Conservation (phyloP, 1,139 yeast species). For the Yamadazyma pseudoaaseri region DNA sequence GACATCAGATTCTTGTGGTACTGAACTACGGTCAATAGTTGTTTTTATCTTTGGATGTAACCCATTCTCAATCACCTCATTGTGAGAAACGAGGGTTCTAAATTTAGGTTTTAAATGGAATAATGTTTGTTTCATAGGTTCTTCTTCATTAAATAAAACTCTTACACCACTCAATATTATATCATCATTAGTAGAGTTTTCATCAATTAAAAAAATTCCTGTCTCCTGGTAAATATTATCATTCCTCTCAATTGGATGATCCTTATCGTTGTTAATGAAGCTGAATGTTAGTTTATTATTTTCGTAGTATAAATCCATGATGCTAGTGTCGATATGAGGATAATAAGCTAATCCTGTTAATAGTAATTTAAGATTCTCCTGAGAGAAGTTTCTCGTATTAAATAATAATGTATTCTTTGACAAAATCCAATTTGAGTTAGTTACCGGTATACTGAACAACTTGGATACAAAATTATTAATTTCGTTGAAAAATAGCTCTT, state of each 20-base stretch:
- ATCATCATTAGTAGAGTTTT: constrained; percentile 30
- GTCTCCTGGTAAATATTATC: constrained; percentile 24
- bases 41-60: constrained; percentile 34
- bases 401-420: constrained; percentile 21
- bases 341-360: constrained; percentile 8
- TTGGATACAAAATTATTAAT: constrained; percentile 16
- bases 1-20: constrained; percentile 26
- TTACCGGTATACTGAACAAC: constrained; percentile 17
- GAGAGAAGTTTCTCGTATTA: constrained; percentile 10
- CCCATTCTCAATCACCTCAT: constrained; percentile 27
- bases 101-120: constrained; percentile 47
- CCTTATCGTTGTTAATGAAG: constrained; percentile 11
- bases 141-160: constrained; percentile 21
- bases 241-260: constrained; percentile 7
- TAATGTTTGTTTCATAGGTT: constrained; percentile 32
- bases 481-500: constrained; percentile 21
- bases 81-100: constrained; percentile 17
- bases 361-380: constrained; percentile 4
- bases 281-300: constrained; percentile 16
- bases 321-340: constrained; percentile 7
- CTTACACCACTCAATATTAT: constrained; percentile 36
- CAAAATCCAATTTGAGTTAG: constrained; percentile 19
- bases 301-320: constrained; percentile 18
- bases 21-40: constrained; percentile 6
- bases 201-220: constrained; percentile 35